Percentiles rank a stretch among this genome's conserved stretches.
phyloP scores from a whole-genome alignment of 2,329 filamentous ascomycete species.

The Penicillium janthinellum region DNA sequence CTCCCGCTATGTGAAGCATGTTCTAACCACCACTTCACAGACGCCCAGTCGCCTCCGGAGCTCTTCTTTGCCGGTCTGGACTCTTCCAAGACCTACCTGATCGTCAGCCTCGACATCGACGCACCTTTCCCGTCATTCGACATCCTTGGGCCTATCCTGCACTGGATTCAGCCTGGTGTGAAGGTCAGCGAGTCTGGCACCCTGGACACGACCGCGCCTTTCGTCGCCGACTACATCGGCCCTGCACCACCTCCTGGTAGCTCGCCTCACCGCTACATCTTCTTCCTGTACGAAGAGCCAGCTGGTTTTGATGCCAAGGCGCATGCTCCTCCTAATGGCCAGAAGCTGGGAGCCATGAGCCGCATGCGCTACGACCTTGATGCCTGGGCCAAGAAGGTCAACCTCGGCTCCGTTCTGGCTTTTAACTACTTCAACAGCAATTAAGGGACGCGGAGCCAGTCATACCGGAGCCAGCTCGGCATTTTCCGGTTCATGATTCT shows the following conservation, averaged over 20 bases:
- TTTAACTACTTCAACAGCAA: slow-evolving; percentile 43
- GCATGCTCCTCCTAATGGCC: slow-evolving; percentile 39
- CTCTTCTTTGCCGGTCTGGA: slow-evolving; percentile 20
- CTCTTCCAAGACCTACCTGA: slow-evolving; percentile 27
- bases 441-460: slow-evolving; percentile 8
- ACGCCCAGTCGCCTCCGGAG: slow-evolving; percentile 25
- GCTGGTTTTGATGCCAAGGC: slow-evolving; percentile 37
- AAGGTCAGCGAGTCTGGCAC: slow-evolving; percentile 12
- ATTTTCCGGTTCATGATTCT: not conserved
- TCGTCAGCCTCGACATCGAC: slow-evolving; percentile 33
- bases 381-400: slow-evolving; percentile 39
- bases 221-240: slow-evolving; percentile 44
- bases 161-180: slow-evolving; percentile 37
- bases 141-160: slow-evolving; percentile 33
- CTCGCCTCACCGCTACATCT: slow-evolving; percentile 53
- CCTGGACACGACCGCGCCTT: slow-evolving; percentile 23
- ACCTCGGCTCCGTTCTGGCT: slow-evolving; percentile 38
- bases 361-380: slow-evolving; percentile 51
- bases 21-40: slow-evolving; percentile 9
- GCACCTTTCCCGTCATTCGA: slow-evolving; percentile 34
- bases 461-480: not conserved
- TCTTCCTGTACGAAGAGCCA: slow-evolving; percentile 54
- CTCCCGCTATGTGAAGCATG: not conserved
- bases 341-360: slow-evolving; percentile 37
- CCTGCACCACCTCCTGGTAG: slow-evolving; percentile 52